A percentile compares a stretch with the other conserved stretches of the same genome.
phyloP scores from a whole-genome alignment of 2,329 filamentous ascomycete species.

The Elsinoe fawcettii region DNA sequence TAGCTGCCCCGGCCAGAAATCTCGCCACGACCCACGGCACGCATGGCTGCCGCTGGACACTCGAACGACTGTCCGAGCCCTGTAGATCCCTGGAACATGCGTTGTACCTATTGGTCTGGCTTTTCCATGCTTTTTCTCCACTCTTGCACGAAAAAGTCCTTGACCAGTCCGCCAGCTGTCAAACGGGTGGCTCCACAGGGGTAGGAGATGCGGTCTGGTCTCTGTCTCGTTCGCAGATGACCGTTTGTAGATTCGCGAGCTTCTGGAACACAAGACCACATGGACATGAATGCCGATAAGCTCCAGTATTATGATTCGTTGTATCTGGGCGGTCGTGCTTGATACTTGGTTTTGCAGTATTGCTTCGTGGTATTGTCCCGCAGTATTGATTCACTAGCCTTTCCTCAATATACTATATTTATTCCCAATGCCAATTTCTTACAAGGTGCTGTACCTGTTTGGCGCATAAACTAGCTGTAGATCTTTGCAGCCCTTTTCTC shows the following conservation, averaged over 20 bases:
- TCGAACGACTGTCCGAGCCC: conserved; percentile 1
- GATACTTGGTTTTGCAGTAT: not conserved
- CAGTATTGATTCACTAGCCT: not conserved
- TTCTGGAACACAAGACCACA: not conserved
- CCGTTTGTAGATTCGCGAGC: not conserved
- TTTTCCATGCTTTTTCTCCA: not conserved
- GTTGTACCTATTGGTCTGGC: not conserved
- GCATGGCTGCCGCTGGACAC: not conserved
- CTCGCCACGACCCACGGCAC: not conserved
- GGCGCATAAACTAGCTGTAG: not conserved
- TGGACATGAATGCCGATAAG: not conserved
- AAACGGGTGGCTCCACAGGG: not conserved
- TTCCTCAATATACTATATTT: not conserved
- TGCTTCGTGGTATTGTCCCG: not conserved
- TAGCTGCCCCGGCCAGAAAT: conserved; percentile 1
- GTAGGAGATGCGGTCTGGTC: not conserved
- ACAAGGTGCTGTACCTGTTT: not conserved
- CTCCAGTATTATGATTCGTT: not conserved
- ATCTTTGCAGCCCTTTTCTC: not conserved
- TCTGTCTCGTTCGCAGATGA: conserved; percentile 1
- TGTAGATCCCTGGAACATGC: not conserved
- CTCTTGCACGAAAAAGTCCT: not conserved
- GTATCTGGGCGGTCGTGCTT: not conserved
- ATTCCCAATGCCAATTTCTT: not conserved
- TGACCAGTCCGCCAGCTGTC: not conserved